Evolutionary conservation across 2,329 filamentous ascomycete species (phyloP), one percentile per base, ranked within the genome.

Genomic region (Aspergillus niger): DNA sequence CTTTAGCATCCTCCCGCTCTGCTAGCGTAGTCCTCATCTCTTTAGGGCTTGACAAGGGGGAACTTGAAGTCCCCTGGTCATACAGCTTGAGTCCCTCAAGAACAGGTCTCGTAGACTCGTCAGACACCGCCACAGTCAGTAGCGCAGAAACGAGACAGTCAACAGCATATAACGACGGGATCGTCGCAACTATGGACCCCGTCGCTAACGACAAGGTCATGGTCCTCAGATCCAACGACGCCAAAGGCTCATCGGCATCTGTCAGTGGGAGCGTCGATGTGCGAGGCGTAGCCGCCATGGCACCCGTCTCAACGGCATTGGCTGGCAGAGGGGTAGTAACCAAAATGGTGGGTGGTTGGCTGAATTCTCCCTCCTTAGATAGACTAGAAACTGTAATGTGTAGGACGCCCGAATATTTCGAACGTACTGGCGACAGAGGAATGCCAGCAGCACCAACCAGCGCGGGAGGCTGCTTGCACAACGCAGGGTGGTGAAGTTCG

Each of bases 131-230:
- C 15, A 81, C 76, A 2, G 78, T 74, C 17, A 83, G 66, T 7
- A 82, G 71, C 4, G 80, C 76, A 1, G 79, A 76, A 48, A 83
- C 69, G 11, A 82, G 66, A 5, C 79, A 78, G 63, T 83, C 81
- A 38, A 82, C 77, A 7, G 78, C 77, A 60, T 82, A 82, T 30
- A 81, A 66, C 6, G 79, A 81, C 1, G 79, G 78, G 8, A 82
- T 76, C 0, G 74, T 75, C 6, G 72, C 69, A 2, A 74, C 70
- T 8, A 81, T 79, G 1, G 74, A 69, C 3, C 72, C 71, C 1
- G 79, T 73, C 20, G 75, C 75, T 39, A 83, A 74, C 1, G 75
- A 74, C 0, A 81, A 68, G 0, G 73, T 76, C 59, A 74, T 72
- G 2, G 75, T 78, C 26, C 72, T 72, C 13, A 82, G 71, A 57